A percentile compares a stretch with the other conserved stretches of the same genome.
Evolutionary conservation across 1,284 basidiomycete genomes (phyloP).

Genomic region (Cutaneotrichosporon cyanovorans): DNA sequence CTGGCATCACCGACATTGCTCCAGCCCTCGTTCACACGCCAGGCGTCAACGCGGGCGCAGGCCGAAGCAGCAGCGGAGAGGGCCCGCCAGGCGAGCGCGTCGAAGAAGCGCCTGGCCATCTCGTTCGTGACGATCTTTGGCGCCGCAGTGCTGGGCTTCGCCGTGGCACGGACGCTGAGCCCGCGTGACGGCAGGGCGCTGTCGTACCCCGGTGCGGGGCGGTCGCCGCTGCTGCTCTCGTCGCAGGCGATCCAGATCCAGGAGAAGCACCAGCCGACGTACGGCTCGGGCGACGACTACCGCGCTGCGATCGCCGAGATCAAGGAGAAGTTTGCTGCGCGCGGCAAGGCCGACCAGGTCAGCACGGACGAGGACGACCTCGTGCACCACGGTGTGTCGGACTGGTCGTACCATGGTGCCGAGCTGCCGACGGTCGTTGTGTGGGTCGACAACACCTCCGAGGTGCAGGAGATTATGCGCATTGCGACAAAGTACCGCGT

Average conservation of each 20-base stretch:
- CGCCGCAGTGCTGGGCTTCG: not conserved
- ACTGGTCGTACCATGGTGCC: constrained; percentile 45
- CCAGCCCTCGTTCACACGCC: too few species aligned
- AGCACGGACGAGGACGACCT: constrained; percentile 41
- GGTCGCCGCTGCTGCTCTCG: constrained; percentile 19
- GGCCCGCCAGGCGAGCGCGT: too few species aligned
- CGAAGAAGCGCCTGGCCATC: not conserved
- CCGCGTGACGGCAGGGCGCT: not conserved
- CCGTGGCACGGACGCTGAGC: constrained; percentile 1
- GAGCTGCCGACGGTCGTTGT: constrained; percentile 45
- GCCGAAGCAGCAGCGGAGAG: too few species aligned
- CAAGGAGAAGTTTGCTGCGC: constrained; percentile 14
- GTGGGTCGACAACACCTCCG: constrained; percentile 41
- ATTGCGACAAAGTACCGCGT: constrained; percentile 36
- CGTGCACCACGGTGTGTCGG: constrained; percentile 38
- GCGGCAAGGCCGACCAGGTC: constrained; percentile 34
- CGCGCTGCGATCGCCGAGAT: constrained; percentile 34
- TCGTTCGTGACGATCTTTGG: not conserved
- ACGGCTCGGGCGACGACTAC: constrained; percentile 33
- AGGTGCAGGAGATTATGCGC: constrained; percentile 40
- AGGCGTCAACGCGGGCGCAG: too few species aligned
- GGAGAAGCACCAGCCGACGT: constrained; percentile 28
- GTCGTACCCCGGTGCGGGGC: not conserved
- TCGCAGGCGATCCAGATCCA: constrained; percentile 26
- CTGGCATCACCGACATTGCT: too few species aligned